phyloP scores from a whole-genome alignment of 139 green algal genomes.

The Auxenochlorella pyrenoidosa region DNA sequence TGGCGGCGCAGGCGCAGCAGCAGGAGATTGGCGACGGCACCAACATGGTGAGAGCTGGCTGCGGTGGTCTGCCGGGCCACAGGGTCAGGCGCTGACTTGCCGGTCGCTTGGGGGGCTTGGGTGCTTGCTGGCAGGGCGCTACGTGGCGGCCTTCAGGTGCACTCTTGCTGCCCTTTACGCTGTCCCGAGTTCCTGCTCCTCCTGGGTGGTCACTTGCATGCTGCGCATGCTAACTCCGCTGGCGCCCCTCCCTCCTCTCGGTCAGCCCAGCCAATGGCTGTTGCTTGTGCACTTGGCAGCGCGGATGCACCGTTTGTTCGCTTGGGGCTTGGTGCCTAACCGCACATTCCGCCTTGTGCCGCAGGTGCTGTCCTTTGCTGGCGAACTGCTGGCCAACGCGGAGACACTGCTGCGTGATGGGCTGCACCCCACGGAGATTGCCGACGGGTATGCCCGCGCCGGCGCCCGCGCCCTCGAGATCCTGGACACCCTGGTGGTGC shows the following conservation, averaged over 20 bases:
- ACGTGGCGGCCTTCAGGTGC: too few species aligned
- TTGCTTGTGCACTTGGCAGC: too few species aligned
- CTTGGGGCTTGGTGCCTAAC: not conserved
- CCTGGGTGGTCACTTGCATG: too few species aligned
- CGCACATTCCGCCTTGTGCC: not conserved
- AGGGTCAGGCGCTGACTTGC: too few species aligned
- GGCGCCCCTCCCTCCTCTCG: too few species aligned
- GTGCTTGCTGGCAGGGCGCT: too few species aligned
- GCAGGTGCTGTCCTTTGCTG: constrained; percentile 91
- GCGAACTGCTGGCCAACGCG: constrained; percentile 92
- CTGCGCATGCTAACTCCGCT: too few species aligned
- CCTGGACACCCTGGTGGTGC: constrained; percentile 85
- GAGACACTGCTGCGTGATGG: constrained; percentile 93
- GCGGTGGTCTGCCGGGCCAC: too few species aligned
- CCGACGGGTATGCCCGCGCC: constrained; percentile 94
- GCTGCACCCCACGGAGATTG: constrained; percentile 93
- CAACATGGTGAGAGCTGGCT: constrained; percentile 84
- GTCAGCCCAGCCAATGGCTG: too few species aligned
- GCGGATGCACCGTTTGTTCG: not conserved
- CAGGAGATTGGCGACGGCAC: constrained; percentile 97
- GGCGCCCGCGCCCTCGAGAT: constrained; percentile 83
- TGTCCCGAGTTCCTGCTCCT: too few species aligned
- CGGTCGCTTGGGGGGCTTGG: too few species aligned
- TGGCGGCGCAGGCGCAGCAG: constrained; percentile 94
- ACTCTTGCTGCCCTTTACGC: too few species aligned